phyloP scores from a whole-genome alignment of 2,329 filamentous ascomycete species.

The Pseudogymnoascus sp. region DNA sequence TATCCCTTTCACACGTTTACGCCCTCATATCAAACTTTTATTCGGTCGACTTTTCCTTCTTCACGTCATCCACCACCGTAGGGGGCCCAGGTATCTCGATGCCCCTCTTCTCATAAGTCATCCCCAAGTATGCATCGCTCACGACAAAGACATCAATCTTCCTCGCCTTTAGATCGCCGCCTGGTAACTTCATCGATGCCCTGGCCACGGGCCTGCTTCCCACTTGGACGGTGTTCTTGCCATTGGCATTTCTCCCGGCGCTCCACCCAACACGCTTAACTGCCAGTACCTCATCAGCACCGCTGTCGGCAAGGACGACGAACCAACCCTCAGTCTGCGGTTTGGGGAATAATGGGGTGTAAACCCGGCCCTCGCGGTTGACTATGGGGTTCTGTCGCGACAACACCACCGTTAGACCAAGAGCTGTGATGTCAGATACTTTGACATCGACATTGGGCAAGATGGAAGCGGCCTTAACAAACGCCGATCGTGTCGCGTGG shows the following conservation, averaged over 20 bases:
- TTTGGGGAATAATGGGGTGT: constrained; percentile 85
- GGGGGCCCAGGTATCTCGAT: constrained; percentile 26
- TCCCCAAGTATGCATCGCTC: constrained; percentile 80
- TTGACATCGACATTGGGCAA: constrained; percentile 64
- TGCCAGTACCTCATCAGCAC: constrained; percentile 69
- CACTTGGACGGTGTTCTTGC: constrained; percentile 29
- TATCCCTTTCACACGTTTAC: not conserved
- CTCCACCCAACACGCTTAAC: constrained; percentile 80
- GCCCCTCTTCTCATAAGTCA: constrained; percentile 40
- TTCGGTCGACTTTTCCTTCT: constrained; percentile 12
- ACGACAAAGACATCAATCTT: constrained; percentile 68
- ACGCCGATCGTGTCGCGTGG: constrained; percentile 24
- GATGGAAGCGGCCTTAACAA: constrained; percentile 51
- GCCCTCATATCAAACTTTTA: not conserved
- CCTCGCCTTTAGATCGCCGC: constrained; percentile 39
- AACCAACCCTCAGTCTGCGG: constrained; percentile 93
- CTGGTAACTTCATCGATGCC: constrained; percentile 54
- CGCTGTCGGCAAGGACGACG: constrained; percentile 62
- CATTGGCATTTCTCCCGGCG: constrained; percentile 22
- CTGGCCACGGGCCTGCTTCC: constrained; percentile 45
- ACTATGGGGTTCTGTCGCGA: constrained; percentile 58
- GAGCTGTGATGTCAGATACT: constrained; percentile 52
- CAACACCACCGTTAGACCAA: constrained; percentile 56
- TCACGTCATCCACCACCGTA: constrained; percentile 13
- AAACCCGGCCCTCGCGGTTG: constrained; percentile 66